Evolutionary conservation across 106 monocot species (phyloP), one percentile per base, ranked within the genome.

Genomic region (Acorus gramineus): DNA sequence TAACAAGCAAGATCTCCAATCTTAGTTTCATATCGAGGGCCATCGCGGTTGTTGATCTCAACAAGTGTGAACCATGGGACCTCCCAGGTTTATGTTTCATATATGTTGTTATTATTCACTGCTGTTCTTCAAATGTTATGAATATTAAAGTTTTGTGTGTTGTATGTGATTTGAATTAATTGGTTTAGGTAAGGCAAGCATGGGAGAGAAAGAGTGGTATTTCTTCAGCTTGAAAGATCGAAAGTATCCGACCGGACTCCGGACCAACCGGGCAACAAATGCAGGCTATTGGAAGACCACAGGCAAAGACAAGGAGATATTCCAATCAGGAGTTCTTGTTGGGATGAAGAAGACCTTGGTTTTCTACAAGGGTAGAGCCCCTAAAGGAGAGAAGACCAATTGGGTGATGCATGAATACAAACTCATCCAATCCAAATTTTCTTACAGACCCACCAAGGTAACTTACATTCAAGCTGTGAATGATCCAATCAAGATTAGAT

Each of bases 321-420:
- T 82, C 74, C 71, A 82, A 4, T 69, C 61, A 14, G 82, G 77
- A 6, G 62, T 60, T 6, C 42, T 76, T 57, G 79, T 85, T 10
- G 89, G 89, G 7, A 85, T 89, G 89, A 89, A 89, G 85, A 89
- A 89, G 53, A 89, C 89, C 58, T 72, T 89, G 14, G 89, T 89
- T 14, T 89, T 89, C 75, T 89, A 89, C 72, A 89, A 75, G 55
- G 89, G 89, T 5, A 85, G 89, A 52, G 89, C 89, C 50, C 89
- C 89, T 2, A 82, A 73, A 64, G 89, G 89, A 2, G 89, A 85
- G 72, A 89, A 89, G 69, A 82, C 82, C 55, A 89, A 77, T 44
- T 89, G 89, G 89, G 85, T 89, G 55, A 89, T 89, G 85, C 89
- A 89, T 62, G 89, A 89, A 66, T 89, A 89, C 43, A 77, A 85